phyloP scores from a whole-genome alignment of 2,329 filamentous ascomycete species.

The Cercospora sojina region DNA sequence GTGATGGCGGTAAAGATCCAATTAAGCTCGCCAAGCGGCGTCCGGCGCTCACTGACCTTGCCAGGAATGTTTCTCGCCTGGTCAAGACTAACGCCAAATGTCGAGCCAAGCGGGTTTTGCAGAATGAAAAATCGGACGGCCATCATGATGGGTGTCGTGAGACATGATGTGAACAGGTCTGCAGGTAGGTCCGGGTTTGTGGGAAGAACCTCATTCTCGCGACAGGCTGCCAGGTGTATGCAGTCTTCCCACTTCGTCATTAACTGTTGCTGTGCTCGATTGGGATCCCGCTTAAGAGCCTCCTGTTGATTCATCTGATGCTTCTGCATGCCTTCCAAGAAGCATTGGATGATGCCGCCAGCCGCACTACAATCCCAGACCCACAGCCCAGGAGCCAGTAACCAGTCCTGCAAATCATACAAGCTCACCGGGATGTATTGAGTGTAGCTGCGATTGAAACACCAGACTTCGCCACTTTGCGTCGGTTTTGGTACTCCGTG shows the following conservation, averaged over 20 bases:
- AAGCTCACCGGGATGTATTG: constrained; percentile 97
- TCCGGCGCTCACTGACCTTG: constrained; percentile 85
- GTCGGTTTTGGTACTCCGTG: constrained; percentile 96
- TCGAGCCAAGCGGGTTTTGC: constrained; percentile 72
- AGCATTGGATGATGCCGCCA: constrained; percentile 92
- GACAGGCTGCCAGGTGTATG: constrained; percentile 90
- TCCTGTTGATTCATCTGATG: constrained; percentile 88
- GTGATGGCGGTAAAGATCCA: constrained; percentile 99
- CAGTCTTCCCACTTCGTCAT: constrained; percentile 72
- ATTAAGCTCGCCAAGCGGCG: constrained; percentile 91
- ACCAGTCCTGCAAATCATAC: constrained; percentile 92
- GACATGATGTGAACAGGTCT: constrained; percentile 91
- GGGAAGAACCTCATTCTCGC: constrained; percentile 84
- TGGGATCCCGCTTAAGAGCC: constrained; percentile 68
- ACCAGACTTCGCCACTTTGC: constrained; percentile 95
- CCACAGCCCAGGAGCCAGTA: constrained; percentile 91
- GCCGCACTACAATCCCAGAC: constrained; percentile 98
- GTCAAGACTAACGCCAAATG: constrained; percentile 66
- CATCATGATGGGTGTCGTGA: constrained; percentile 97
- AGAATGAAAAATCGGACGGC: constrained; percentile 94
- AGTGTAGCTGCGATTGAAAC: constrained; percentile 98
- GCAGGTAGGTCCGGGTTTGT: constrained; percentile 92
- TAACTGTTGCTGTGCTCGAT: constrained; percentile 31
- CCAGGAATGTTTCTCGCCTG: constrained; percentile 87
- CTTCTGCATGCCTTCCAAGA: constrained; percentile 90